A percentile compares a stretch with the other conserved stretches of the same genome.
Evolutionary conservation across 768 basidiomycete species (phyloP).

Genomic region (Mycena alexandri): DNA sequence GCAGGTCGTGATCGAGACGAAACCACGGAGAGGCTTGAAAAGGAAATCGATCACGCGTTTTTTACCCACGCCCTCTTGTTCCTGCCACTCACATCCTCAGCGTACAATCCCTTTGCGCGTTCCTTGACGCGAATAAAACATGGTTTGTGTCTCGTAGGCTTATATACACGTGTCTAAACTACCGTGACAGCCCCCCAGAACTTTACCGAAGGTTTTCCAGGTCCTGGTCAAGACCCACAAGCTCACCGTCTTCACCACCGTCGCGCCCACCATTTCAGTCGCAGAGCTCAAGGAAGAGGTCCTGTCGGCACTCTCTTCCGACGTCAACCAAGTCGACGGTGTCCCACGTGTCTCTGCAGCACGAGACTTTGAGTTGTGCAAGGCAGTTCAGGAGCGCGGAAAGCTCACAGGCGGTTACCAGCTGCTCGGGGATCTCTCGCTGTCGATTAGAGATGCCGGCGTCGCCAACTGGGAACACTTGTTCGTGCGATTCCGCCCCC

Average conservation of each 20-base stretch:
- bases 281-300: slow-evolving; percentile 72
- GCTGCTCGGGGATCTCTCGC: slow-evolving; percentile 57
- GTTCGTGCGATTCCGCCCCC: slow-evolving; percentile 76
- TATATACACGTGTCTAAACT: slow-evolving; percentile 16
- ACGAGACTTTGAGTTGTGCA: slow-evolving; percentile 76
- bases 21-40: neutral
- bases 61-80: neutral
- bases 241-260: slow-evolving; percentile 72
- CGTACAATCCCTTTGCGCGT: no score
- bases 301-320: slow-evolving; percentile 68
- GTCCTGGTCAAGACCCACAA: slow-evolving; percentile 82
- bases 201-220: slow-evolving; percentile 73
- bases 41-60: no score
- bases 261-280: slow-evolving; percentile 66
- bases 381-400: slow-evolving; percentile 64
- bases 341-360: slow-evolving; percentile 49
- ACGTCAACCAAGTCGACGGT: slow-evolving; percentile 40
- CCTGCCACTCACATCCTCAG: neutral
- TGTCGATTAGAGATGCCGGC: slow-evolving; percentile 60
- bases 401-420: slow-evolving; percentile 66
- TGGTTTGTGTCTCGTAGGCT: neutral
- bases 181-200: slow-evolving; percentile 60
- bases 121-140: slow-evolving; percentile 5
- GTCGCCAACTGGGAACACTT: slow-evolving; percentile 76
- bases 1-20: neutral